Evolutionary conservation across 148 eudicot species (phyloP), one percentile per base, ranked within the genome.

Genomic region (Persicaria maculosa): DNA sequence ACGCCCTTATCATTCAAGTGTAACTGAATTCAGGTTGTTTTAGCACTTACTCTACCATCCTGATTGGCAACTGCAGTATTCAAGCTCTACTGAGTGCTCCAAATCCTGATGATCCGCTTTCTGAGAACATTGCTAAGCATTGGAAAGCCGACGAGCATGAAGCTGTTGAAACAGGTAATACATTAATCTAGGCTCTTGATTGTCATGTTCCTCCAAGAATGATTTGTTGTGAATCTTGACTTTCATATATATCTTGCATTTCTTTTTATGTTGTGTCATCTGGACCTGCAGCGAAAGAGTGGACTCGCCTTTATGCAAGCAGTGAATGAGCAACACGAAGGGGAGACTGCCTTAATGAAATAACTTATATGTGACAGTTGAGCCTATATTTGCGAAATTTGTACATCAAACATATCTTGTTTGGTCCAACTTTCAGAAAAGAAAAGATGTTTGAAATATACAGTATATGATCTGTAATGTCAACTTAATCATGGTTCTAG

Each of bases 41-140:
- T 40, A 58, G 19, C 36, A 8, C n/a, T n/a, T n/a, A n/a, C n/a
- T n/a, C n/a, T n/a, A n/a, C n/a, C n/a, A 25, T 74, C 44, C 76
- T 40, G 19, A 17, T 40, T 64, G 17, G 6, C 19, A 4, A 59
- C 9, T 78, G 47, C 81, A 94, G 98, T 83, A 91, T 94, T 73
- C 97, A 94, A 87, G 98, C 98, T 45, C 85, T 94, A 67, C 74
- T 94, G 75, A 94, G 98, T 81, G 98, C 98, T 78, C 98, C 97
- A 76, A 94, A 94, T 73, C 98, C 98, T 7, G 98, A 94, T 61
- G 97, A 94, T 75, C 97, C 98, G 50, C 91, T 94, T 43, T 94
- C 98, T 15, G 97, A 94, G 82, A 94, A 94, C 79, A 88, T 94
- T 74, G 98, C 98, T 61, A 94, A 94, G 84, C 97, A 94, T 76